A percentile compares a stretch with the other conserved stretches of the same genome.
Evolutionary conservation across 768 basidiomycete genomes (phyloP).

Genomic region (Auricularia cornea): DNA sequence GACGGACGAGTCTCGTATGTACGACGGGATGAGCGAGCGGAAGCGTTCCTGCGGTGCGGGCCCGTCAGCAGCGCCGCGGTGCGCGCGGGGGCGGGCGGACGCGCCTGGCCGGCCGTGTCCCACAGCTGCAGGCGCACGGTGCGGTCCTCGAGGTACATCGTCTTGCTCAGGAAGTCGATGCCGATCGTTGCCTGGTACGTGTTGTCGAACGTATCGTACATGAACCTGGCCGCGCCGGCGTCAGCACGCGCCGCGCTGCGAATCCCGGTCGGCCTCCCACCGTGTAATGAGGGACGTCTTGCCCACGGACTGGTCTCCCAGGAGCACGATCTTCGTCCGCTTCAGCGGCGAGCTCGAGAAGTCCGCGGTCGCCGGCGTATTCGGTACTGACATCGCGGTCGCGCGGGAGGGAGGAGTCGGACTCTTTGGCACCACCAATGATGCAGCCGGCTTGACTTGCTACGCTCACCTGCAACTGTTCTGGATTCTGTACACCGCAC

Average conservation of each 20-base stretch:
- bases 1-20: constrained; percentile 97
- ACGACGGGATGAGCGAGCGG: constrained; percentile 93
- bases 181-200: constrained; percentile 97
- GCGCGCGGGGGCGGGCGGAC: constrained; percentile 10
- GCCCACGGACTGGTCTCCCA: constrained; percentile 96
- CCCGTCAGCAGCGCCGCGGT: background rate
- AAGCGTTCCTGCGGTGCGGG: constrained; percentile 78
- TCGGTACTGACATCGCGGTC: constrained; percentile 9
- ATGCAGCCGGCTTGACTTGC: too few relatives aligned
- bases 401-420: background rate
- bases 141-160: constrained; percentile 98
- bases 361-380: constrained; percentile 66
- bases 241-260: background rate
- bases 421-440: background rate
- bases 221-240: constrained; percentile 47
- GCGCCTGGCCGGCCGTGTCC: constrained; percentile 95
- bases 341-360: constrained; percentile 86
- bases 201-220: constrained; percentile 99
- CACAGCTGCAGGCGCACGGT: constrained; percentile 96
- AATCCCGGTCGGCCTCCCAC: constrained; percentile 33
- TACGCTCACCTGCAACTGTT: too few relatives aligned
- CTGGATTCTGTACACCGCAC: too few relatives aligned
- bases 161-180: constrained; percentile 99
- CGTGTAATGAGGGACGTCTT: constrained; percentile 98
- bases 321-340: constrained; percentile 91